Percentiles rank a stretch among this genome's conserved stretches.
phyloP scores from a whole-genome alignment of 2,329 filamentous ascomycete species.

The Exophiala bonariae region DNA sequence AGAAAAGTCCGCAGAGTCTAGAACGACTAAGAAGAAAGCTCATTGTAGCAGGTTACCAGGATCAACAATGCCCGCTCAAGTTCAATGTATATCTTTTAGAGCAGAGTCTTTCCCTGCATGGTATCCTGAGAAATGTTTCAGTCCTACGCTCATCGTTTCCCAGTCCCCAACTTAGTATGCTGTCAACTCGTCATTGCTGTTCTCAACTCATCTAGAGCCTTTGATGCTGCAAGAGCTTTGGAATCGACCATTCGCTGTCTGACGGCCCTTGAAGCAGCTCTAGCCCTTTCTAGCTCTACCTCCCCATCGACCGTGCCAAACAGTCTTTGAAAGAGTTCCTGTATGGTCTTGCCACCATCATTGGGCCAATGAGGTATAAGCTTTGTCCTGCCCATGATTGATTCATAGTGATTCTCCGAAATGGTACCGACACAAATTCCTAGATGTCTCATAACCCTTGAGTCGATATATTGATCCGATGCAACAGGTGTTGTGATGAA shows the following conservation, averaged over 20 bases:
- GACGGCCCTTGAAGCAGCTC: neutral
- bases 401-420: neutral
- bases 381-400: neutral
- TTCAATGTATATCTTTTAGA: too few relatives aligned
- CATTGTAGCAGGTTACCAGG: too few relatives aligned
- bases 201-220: too few relatives aligned
- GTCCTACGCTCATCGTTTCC: too few relatives aligned
- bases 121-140: too few relatives aligned
- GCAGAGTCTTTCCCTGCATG: too few relatives aligned
- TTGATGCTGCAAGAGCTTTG: neutral
- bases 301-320: neutral
- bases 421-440: neutral
- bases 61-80: too few relatives aligned
- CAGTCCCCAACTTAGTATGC: too few relatives aligned
- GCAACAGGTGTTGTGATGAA: conserved; percentile 1
- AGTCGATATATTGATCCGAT: conserved; percentile 3
- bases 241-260: neutral
- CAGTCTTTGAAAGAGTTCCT: neutral
- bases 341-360: neutral
- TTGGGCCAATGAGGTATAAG: neutral
- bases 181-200: too few relatives aligned
- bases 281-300: neutral
- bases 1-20: too few relatives aligned
- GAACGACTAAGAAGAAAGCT: too few relatives aligned
- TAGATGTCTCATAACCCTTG: neutral